Evolutionary conservation across 768 basidiomycete genomes (phyloP).

Genomic region (Grammothele lineata): DNA sequence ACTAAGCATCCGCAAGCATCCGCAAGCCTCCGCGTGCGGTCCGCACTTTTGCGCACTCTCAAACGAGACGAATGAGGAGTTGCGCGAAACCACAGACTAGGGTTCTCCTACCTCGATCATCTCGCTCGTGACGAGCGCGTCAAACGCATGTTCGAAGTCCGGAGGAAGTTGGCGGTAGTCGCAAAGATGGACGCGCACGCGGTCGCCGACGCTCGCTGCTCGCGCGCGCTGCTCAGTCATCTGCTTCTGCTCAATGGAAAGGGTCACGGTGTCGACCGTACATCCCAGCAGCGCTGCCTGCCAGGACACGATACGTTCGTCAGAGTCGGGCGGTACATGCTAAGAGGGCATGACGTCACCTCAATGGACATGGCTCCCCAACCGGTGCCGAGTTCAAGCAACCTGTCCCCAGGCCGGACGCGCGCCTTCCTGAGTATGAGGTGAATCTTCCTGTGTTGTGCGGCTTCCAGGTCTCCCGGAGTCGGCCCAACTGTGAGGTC

Average conservation of each 20-base stretch:
- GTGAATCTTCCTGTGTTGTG: conserved; percentile 40
- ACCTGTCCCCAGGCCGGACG: conserved; percentile 36
- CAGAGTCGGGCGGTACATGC: no score
- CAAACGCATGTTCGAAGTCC: conserved; percentile 46
- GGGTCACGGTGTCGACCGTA: conserved; percentile 46
- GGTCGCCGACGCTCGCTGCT: conserved; percentile 33
- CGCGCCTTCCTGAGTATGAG: conserved; percentile 41
- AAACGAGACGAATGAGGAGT: no score
- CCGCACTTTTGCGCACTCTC: no score
- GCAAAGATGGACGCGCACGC: conserved; percentile 40
- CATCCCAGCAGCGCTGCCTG: conserved; percentile 39
- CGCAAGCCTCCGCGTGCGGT: no score
- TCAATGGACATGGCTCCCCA: conserved; percentile 45
- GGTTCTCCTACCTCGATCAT: no score
- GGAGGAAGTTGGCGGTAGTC: conserved; percentile 43
- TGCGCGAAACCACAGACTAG: no score
- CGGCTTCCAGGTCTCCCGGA: conserved; percentile 30
- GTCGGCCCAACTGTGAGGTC: conserved; percentile 40
- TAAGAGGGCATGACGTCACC: no score
- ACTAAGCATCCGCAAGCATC: no score
- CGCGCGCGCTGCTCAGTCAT: conserved; percentile 38
- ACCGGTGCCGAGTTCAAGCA: conserved; percentile 47
- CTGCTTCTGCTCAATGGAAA: conserved; percentile 41
- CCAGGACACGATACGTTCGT: conserved; percentile 29
- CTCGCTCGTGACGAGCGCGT: conserved; percentile 74